Percentiles rank a stretch among this genome's conserved stretches.
These are phyloP conservation scores for Delitschia confertaspora DNA, from an alignment of 495 filamentous ascomycete species.

Conservation along the genomic window DNA sequence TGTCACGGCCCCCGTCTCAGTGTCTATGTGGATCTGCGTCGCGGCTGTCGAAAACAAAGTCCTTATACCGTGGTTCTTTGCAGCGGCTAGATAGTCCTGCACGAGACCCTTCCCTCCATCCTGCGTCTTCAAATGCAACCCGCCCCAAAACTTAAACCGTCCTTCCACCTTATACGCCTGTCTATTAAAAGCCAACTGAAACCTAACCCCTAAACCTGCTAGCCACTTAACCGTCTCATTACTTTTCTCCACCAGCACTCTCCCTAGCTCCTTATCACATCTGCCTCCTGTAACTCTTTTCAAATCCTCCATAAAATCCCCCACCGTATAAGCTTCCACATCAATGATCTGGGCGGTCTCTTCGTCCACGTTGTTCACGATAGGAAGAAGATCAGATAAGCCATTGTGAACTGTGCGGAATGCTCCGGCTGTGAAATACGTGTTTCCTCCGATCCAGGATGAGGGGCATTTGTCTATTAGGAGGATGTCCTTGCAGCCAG, in stretches of 20 bases:
- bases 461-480: constrained; percentile 48
- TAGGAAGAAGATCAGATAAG: constrained; percentile 39
- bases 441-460: constrained; percentile 49
- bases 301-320: constrained; percentile 44
- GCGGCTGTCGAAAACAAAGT: constrained; percentile 41
- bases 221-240: constrained; percentile 48
- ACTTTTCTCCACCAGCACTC: constrained; percentile 41
- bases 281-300: constrained; percentile 42
- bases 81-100: constrained; percentile 40
- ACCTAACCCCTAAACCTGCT: constrained; percentile 42
- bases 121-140: constrained; percentile 46
- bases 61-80: constrained; percentile 35
- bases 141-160: constrained; percentile 54
- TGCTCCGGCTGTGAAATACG: constrained; percentile 51
- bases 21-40: constrained; percentile 36
- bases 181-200: constrained; percentile 51
- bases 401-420: constrained; percentile 44
- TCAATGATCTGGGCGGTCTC: constrained; percentile 37
- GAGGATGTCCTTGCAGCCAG: constrained; percentile 34
- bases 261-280: constrained; percentile 39
- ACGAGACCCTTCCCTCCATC: constrained; percentile 53
- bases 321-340: constrained; percentile 38
- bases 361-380: constrained; percentile 42
- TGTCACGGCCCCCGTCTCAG: constrained; percentile 32
- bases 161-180: constrained; percentile 51